Percentiles rank a stretch among this genome's conserved stretches.
These are phyloP conservation scores for sunflower (Helianthus annuus) DNA, from an alignment of 129 eudicot species.

Conservation along the genomic window DNA sequence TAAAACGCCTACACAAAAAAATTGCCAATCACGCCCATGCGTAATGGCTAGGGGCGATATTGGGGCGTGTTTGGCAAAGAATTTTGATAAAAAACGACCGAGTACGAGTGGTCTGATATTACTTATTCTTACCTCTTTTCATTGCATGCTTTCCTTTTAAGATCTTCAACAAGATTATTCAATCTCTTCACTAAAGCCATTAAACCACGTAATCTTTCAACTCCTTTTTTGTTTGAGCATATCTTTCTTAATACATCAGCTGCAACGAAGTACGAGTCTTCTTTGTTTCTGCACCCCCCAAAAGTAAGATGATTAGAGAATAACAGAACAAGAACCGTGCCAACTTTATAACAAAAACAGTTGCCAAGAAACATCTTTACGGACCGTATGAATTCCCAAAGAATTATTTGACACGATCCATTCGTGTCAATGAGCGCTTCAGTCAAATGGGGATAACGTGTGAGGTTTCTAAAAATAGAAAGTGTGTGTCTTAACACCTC, in stretches of 20 bases:
- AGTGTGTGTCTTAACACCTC: slow-evolving; percentile 73
- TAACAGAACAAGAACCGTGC: neutral
- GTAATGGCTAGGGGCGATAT: too few relatives aligned
- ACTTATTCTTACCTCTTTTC: slow-evolving; percentile 65
- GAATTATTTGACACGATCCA: slow-evolving; percentile 60
- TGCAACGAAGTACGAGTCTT: slow-evolving; percentile 77
- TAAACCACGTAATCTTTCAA: slow-evolving; percentile 42
- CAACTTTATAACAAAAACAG: neutral
- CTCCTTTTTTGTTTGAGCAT: slow-evolving; percentile 50
- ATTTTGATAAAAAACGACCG: too few relatives aligned
- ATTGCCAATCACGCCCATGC: too few relatives aligned
- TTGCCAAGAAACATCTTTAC: slow-evolving; percentile 18
- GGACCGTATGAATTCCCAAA: slow-evolving; percentile 72
- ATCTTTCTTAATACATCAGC: slow-evolving; percentile 65
- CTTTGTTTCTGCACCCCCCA: slow-evolving; percentile 70
- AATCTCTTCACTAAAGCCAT: slow-evolving; percentile 68
- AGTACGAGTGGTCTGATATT: too few relatives aligned
- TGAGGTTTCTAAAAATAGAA: slow-evolving; percentile 77
- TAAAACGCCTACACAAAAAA: too few relatives aligned
- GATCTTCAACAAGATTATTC: slow-evolving; percentile 68
- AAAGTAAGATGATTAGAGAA: neutral
- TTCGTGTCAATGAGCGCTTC: slow-evolving; percentile 42
- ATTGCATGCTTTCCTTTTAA: slow-evolving; percentile 54
- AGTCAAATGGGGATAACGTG: slow-evolving; percentile 68
- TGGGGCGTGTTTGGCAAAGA: too few relatives aligned